Evolutionary conservation across 768 basidiomycete species (phyloP).

Genomic region (Arthromyces matolae): DNA sequence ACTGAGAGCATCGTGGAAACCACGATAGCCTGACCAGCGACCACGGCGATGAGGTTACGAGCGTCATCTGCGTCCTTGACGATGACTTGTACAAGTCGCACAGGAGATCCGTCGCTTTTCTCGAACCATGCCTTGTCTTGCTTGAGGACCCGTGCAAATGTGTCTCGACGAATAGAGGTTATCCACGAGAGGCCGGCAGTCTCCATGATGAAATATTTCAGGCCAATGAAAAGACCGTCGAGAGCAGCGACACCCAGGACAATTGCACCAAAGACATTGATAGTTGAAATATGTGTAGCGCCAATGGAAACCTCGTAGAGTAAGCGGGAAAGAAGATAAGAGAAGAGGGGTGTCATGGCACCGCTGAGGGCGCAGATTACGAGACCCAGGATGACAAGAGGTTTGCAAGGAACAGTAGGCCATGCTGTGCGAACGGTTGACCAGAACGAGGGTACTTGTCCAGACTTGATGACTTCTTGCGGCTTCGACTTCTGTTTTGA

Average conservation of each 20-base stretch:
- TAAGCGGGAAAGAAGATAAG: slow-evolving; percentile 79
- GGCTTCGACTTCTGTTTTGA: not conserved
- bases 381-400: slow-evolving; percentile 66
- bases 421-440: slow-evolving; percentile 51
- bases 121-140: slow-evolving; percentile 94
- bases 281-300: slow-evolving; percentile 54
- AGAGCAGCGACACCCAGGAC: slow-evolving; percentile 68
- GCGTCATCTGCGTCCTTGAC: slow-evolving; percentile 93
- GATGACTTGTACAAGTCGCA: slow-evolving; percentile 65
- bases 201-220: slow-evolving; percentile 83
- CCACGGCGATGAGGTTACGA: slow-evolving; percentile 65
- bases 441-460: slow-evolving; percentile 36
- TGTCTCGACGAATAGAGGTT: slow-evolving; percentile 51
- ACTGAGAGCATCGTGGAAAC: slow-evolving; percentile 78
- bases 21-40: slow-evolving; percentile 68
- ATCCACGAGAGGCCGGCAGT: slow-evolving; percentile 72
- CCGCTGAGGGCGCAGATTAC: slow-evolving; percentile 69
- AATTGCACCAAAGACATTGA: slow-evolving; percentile 71
- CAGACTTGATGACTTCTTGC: not conserved
- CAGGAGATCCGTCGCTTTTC: slow-evolving; percentile 50
- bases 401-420: slow-evolving; percentile 74
- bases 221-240: slow-evolving; percentile 71
- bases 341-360: slow-evolving; percentile 88
- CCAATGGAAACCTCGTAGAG: slow-evolving; percentile 73
- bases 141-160: slow-evolving; percentile 55